These are phyloP conservation scores for Podospora pseudoanserina DNA, from an alignment of 495 filamentous ascomycete species.

Conservation along the genomic window DNA sequence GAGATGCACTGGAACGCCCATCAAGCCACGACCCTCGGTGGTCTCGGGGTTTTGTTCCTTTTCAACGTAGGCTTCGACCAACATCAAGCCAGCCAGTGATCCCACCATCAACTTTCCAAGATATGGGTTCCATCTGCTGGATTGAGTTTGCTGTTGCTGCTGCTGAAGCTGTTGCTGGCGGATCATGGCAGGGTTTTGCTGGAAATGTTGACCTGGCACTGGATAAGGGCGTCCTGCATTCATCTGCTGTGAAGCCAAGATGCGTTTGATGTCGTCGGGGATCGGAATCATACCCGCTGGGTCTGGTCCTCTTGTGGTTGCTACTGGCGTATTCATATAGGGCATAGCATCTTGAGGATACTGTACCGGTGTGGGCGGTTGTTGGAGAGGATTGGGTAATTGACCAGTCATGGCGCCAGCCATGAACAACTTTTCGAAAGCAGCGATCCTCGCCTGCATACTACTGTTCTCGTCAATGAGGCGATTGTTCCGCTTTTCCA, in stretches of 20 bases:
- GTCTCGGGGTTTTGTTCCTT: constrained; percentile 54
- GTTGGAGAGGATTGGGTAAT: constrained; percentile 44
- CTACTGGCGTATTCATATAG: constrained; percentile 36
- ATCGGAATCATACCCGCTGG: constrained; percentile 71
- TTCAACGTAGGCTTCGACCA: constrained; percentile 70
- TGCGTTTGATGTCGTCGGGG: constrained; percentile 71
- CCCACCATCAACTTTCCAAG: constrained; percentile 83
- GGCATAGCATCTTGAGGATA: constrained; percentile 29
- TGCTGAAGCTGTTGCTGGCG: constrained; percentile 48
- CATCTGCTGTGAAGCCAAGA: constrained; percentile 50
- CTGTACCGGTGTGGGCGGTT: constrained; percentile 46
- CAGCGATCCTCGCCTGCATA: constrained; percentile 65
- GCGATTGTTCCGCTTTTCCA: constrained; percentile 83
- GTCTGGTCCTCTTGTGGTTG: constrained; percentile 30
- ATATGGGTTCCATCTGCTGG: constrained; percentile 47
- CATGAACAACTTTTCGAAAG: constrained; percentile 66
- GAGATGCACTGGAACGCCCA: constrained; percentile 60
- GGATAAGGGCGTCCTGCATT: constrained; percentile 44
- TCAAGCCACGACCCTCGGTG: constrained; percentile 65
- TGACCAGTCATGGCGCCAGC: constrained; percentile 53
- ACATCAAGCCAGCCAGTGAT: constrained; percentile 85
- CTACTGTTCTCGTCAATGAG: constrained; percentile 74
- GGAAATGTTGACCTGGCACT: constrained; percentile 39
- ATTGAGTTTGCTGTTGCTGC: constrained; percentile 42
- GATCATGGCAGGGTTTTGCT: constrained; percentile 35